Evolutionary conservation across 108 stramenopile species (phyloP), one percentile per base, ranked within the genome.

Genomic region (Nannochloropsis granulata): DNA sequence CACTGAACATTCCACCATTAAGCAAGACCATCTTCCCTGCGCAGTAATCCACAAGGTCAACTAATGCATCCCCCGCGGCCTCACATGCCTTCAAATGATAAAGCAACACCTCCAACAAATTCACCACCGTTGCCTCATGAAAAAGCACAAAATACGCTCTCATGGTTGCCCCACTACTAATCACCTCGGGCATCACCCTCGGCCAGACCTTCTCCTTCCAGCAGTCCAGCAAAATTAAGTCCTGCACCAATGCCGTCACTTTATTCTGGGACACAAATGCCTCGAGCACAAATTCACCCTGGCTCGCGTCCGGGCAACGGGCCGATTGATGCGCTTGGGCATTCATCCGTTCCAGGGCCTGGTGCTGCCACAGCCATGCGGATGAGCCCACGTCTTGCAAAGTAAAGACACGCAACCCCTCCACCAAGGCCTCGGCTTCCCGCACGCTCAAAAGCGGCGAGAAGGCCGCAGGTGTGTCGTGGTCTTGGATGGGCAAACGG

Each of bases 211-310:
- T 44, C 79, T 90, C 84, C 13, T 88, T 88, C 92, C 92, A 93
- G 13, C 88, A 85, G 71, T 93, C 92, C 46, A 91, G 81, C n/a
- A 87, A 44, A 10, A 93, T 42, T 43, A 93, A 82, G 25, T 92
- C 90, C 56, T 92, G 85, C 21, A 93, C 80, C 44, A 93, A 42
- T 12, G 84, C 26, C 14, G 45, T 78, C 0, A 93, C 71, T 83
- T 92, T 92, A 78, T 91, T 85, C 25, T 90, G 91, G 24, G 92
- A 92, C 71, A 90, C 78, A 24, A 93, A 34, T 13, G 91, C 86
- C 79, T 93, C 92, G 8, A 93, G 79, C 21, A 93, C 87, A 82
- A 87, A 93, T 80, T 92, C 91, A 79, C 92, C 92, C 21, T 88
- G 34, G 24, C 90, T 78, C 26, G 80, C 44, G 56, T 71, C 56